phyloP scores from a whole-genome alignment of 441 rosid species.

The Cnidoscolus chayamansa region DNA sequence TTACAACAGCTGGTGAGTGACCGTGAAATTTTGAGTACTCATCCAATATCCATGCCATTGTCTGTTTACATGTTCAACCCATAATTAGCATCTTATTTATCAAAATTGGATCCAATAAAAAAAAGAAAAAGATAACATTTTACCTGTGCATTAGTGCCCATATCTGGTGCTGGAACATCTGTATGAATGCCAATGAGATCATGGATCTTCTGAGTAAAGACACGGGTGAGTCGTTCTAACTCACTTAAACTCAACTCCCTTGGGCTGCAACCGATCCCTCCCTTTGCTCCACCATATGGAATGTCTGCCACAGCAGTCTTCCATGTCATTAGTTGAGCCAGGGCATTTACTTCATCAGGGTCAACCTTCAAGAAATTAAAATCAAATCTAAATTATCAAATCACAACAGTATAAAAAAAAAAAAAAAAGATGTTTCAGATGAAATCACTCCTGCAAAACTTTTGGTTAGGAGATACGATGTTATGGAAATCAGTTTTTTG shows the following conservation, averaged over 20 bases:
- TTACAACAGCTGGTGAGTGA: constrained; percentile 91
- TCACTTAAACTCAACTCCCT: constrained; percentile 68
- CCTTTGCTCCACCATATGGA: constrained; percentile 98
- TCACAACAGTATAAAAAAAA: neutral
- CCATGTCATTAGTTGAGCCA: constrained; percentile 99
- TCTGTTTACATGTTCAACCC: constrained; percentile 33
- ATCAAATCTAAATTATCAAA: neutral
- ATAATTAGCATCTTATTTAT: neutral
- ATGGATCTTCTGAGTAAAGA: constrained; percentile 98
- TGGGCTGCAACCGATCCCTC: constrained; percentile 93
- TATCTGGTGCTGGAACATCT: constrained; percentile 98
- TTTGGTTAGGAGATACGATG: too few relatives aligned
- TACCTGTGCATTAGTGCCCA: constrained; percentile 96
- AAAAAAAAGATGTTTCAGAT: neutral
- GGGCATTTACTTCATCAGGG: constrained; percentile 94
- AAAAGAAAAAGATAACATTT: neutral
- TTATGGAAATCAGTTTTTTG: neutral
- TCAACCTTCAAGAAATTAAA: constrained; percentile 56
- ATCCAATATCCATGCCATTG: constrained; percentile 98
- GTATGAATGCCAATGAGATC: constrained; percentile 88
- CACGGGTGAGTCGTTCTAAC: constrained; percentile 90
- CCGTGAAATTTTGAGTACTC: constrained; percentile 99
- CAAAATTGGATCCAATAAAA: constrained; percentile 1
- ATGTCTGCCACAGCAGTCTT: constrained; percentile 94
- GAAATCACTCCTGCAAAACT: too few relatives aligned